Evolutionary conservation across 768 basidiomycete species (phyloP).

Genomic region (Termitomyces sp.): DNA sequence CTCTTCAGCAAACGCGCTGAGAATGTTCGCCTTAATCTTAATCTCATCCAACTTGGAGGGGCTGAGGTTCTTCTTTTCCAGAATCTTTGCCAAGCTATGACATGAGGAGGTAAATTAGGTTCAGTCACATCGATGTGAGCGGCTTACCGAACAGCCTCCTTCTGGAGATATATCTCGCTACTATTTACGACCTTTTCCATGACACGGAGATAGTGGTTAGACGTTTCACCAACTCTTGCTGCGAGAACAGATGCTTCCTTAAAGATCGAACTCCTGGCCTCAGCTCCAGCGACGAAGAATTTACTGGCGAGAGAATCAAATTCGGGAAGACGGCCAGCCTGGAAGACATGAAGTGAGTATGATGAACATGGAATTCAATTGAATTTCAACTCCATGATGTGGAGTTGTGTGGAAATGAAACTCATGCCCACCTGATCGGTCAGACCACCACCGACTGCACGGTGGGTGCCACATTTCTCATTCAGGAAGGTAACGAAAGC

Average conservation of each 20-base stretch:
- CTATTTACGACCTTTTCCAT: slow-evolving; percentile 84
- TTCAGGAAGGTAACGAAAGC: slow-evolving; percentile 82
- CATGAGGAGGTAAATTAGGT: slow-evolving; percentile 13
- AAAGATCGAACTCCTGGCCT: slow-evolving; percentile 57
- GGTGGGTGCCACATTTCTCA: slow-evolving; percentile 81
- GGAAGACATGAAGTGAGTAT: neutral
- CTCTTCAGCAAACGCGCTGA: slow-evolving; percentile 55
- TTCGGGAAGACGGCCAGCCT: slow-evolving; percentile 80
- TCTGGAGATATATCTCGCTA: slow-evolving; percentile 73
- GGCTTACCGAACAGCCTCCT: slow-evolving; percentile 78
- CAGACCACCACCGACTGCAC: slow-evolving; percentile 79
- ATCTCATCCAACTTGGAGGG: slow-evolving; percentile 88
- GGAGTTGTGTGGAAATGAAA: neutral
- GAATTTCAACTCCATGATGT: neutral
- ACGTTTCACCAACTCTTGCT: slow-evolving; percentile 43
- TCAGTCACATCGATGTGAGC: slow-evolving; percentile 10
- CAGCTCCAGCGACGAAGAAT: slow-evolving; percentile 62
- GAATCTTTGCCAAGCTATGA: slow-evolving; percentile 67
- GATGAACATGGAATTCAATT: neutral
- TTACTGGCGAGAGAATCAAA: slow-evolving; percentile 76
- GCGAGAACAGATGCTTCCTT: slow-evolving; percentile 60
- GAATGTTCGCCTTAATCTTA: slow-evolving; percentile 87
- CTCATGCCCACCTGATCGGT: slow-evolving; percentile 52
- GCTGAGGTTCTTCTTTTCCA: slow-evolving; percentile 75
- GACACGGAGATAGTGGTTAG: slow-evolving; percentile 80